Evolutionary conservation across 805 yeast species (phyloP), one percentile per base, ranked within the genome.

Genomic region (Suhomyces kilbournensis): DNA sequence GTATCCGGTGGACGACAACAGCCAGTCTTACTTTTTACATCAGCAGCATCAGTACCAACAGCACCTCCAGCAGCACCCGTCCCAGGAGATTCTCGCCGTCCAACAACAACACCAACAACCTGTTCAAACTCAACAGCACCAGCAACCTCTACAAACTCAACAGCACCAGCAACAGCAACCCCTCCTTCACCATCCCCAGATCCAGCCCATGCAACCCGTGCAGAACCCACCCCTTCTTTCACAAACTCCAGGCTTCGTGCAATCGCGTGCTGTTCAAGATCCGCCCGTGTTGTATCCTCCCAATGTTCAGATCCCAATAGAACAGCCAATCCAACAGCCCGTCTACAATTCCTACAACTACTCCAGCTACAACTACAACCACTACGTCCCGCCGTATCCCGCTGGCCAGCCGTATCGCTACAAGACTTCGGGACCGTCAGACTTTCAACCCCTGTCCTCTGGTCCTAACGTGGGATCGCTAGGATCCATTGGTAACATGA

Each of bases 11-110:
- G 45, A 42, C 25, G 32, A 48, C 26, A 44, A 42, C 25, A n/a
- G 20, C 22, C 50, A 46, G 40, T 42, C 49, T 32, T 32, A 35
- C 44, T 46, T 46, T 19, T 42, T 28, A 9, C 49, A 34, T n/a
- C 49, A 50, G 43, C 53, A 50, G 38, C 39, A 46, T 20, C 49
- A 50, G 26, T 47, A 46, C 34, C 53, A 46, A 25, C 53, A 39
- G 12, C 49, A 46, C 17, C 48, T 46, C 14, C 53, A 39, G 14
- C 53, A 45, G 10, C 46, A 40, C 40, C 46, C 26, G 47, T 28
- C 17, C 2, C 52, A 23, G 20, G 22, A 35, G 28, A 28, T 40
- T 38, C 40, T 15, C 9, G 35, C 22, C 7, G 35, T 28, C 14
- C 35, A 44, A 10, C 55, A 48, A 25, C 48, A 49, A 14, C 51